Evolutionary conservation across 2,329 filamentous ascomycete genomes (phyloP), one percentile per base, ranked within the genome.

Genomic region (Paraphaeosphaeria sporulosa): DNA sequence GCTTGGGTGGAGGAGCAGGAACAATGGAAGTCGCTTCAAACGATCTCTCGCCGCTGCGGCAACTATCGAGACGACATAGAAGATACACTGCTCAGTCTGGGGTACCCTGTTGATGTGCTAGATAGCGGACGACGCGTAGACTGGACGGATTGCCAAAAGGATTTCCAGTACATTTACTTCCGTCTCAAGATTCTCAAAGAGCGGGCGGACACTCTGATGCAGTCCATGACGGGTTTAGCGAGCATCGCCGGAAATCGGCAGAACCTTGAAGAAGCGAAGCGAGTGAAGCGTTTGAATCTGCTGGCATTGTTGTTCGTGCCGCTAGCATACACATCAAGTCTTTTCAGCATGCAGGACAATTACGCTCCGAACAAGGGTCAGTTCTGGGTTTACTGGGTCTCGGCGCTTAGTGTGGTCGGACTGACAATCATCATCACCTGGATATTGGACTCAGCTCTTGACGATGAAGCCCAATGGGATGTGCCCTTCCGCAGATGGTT

Each of bases 31-130:
- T 67, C 59, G 12, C 63, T 76, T 0, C 71, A 73, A 44, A 76
- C 70, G 19, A 75, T 75, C 7, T 73, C 68, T 6, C 71, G 73
- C 1, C 71, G 74, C 9, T 76, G 73, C 34, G 72, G 74, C 8
- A 76, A 76, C 55, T 76, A 75, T 21, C 63, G 72, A n/a, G 73
- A 76, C 34, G 73, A 76, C 21, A 67, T 76, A 15, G 73, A 76
- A 59, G 73, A 76, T 40, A 69, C 69, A 3, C 59, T 75, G 2
- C 65, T 75, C 15, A 72, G 67, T 47, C 60, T 76, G 1, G 71
- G 69, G 3, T 73, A 71, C 44, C 53, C 67, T 0, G 58, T 76
- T 7, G 62, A 69, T 4, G 44, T 17, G 2, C 47, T 55, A n/a
- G 23, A 62, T 2, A 50, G 23, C 30, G 46, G 30, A 15, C 36